Conservation (phyloP, 2,329 filamentous ascomycete genomes). For the Trichoderma polysporum region DNA sequence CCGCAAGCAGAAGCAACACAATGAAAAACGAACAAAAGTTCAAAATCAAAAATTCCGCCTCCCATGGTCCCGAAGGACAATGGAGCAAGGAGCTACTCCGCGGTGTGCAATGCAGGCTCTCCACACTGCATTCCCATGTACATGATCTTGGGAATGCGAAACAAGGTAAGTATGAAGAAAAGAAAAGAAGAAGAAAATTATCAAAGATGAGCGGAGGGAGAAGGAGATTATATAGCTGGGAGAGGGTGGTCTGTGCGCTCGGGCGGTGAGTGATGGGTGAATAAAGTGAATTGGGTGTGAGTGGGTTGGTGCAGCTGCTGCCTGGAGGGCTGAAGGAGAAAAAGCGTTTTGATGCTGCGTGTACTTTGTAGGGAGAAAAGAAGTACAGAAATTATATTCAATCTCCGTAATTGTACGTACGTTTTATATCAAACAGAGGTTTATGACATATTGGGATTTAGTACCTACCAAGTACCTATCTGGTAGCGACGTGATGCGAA, state of each 20-base stretch:
- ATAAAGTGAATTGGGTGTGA: not conserved
- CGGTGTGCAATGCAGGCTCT: conserved; percentile 55
- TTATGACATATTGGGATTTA: not conserved
- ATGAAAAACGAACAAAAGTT: conserved; percentile 49
- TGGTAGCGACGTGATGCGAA: not conserved
- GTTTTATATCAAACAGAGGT: not conserved
- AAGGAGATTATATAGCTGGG: conserved; percentile 14
- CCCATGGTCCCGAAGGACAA: conserved; percentile 53
- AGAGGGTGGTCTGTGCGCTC: conserved; percentile 18
- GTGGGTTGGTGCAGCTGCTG: not conserved
- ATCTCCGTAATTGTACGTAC: not conserved
- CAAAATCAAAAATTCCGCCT: conserved; percentile 51
- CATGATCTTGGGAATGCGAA: conserved; percentile 43
- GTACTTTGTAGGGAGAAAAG: not conserved
- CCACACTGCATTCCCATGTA: conserved; percentile 40
- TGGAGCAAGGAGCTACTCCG: conserved; percentile 45
- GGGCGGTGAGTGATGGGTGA: conserved; percentile 19
- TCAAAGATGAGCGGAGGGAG: not conserved
- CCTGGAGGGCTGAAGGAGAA: conserved; percentile 1
- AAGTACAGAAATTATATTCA: not conserved
- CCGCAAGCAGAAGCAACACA: conserved; percentile 39
- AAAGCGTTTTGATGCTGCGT: no score
- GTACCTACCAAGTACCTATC: not conserved
- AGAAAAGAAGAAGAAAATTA: conserved; percentile 30
- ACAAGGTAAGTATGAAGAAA: conserved; percentile 55